Evolutionary conservation across 352 stramenopile genomes (phyloP).

Genomic region (Phytophthora chlamydospora): DNA sequence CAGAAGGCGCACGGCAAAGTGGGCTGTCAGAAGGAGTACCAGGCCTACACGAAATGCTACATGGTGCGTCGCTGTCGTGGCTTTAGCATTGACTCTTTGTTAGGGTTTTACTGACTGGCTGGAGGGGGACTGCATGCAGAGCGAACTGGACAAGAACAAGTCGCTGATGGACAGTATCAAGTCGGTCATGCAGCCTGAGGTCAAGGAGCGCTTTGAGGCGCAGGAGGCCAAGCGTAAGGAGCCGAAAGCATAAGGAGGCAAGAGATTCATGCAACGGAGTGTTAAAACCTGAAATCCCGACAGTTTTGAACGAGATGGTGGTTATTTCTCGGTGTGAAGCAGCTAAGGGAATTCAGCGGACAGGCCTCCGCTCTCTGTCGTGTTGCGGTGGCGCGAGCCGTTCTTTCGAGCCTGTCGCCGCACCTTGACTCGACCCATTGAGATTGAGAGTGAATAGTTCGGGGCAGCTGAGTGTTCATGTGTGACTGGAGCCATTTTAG

Average conservation of each 20-base stretch:
- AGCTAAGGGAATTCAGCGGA: too few species aligned
- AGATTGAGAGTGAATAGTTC: too few species aligned
- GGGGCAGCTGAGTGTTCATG: too few species aligned
- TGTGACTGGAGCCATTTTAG: constrained; percentile 2
- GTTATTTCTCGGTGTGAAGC: too few species aligned
- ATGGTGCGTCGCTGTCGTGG: constrained; percentile 40
- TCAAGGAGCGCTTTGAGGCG: constrained; percentile 59
- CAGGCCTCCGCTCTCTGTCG: too few species aligned
- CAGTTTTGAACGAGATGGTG: too few species aligned
- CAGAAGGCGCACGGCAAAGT: constrained; percentile 74
- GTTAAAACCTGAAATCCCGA: too few species aligned
- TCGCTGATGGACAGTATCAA: constrained; percentile 66
- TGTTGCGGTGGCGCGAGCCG: too few species aligned
- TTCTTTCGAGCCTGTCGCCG: too few species aligned
- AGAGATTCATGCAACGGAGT: too few species aligned
- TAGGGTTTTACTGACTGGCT: constrained; percentile 7
- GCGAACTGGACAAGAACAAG: constrained; percentile 68
- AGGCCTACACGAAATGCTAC: constrained; percentile 76
- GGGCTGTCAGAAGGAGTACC: constrained; percentile 84
- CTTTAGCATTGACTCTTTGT: background rate
- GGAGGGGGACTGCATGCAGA: constrained; percentile 35
- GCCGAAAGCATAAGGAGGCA: constrained; percentile 1
- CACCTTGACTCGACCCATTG: too few species aligned
- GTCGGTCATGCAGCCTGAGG: constrained; percentile 66
- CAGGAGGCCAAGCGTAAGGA: constrained; percentile 31